Conservation (phyloP, 345 rosid genomes). For the Citrus reticulata region DNA sequence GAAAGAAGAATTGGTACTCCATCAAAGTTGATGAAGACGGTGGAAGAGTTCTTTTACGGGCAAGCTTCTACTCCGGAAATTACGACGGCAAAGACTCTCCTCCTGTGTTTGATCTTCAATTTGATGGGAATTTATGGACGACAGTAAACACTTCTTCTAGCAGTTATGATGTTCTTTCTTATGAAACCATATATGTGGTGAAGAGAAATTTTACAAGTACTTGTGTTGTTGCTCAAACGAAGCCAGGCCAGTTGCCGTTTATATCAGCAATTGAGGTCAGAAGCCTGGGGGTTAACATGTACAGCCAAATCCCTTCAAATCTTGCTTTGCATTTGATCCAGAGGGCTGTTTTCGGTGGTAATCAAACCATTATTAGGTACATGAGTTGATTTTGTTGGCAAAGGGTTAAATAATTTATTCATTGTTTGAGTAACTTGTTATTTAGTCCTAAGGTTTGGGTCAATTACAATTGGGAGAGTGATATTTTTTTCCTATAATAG, state of each 20-base stretch:
- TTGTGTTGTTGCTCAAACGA: slow-evolving; percentile 24
- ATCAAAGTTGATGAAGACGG: not conserved
- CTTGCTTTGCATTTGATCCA: not conserved
- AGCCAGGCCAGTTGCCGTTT: slow-evolving; percentile 24
- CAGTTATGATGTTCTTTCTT: not conserved
- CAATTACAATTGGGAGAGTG: too few relatives aligned
- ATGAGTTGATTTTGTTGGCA: too few relatives aligned
- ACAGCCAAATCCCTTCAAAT: not conserved
- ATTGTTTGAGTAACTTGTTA: not conserved
- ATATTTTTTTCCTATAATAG: too few relatives aligned
- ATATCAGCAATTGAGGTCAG: slow-evolving; percentile 26
- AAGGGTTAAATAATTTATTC: not conserved
- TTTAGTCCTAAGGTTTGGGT: too few relatives aligned
- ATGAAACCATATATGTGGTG: slow-evolving; percentile 14
- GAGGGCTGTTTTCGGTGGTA: slow-evolving; percentile 12
- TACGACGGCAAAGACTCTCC: slow-evolving; percentile 22
- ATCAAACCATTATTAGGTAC: not conserved
- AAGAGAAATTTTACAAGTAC: slow-evolving; percentile 12
- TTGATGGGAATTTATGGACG: slow-evolving; percentile 28
- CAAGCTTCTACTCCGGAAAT: slow-evolving; percentile 28
- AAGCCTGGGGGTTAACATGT: slow-evolving; percentile 18
- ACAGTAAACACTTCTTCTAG: not conserved
- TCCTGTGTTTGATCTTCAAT: slow-evolving; percentile 23
- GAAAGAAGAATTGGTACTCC: slow-evolving; percentile 27
- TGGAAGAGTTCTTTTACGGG: slow-evolving; percentile 10